Conservation (phyloP, 345 rosid genomes). For the Bretschneidera sinensis region DNA sequence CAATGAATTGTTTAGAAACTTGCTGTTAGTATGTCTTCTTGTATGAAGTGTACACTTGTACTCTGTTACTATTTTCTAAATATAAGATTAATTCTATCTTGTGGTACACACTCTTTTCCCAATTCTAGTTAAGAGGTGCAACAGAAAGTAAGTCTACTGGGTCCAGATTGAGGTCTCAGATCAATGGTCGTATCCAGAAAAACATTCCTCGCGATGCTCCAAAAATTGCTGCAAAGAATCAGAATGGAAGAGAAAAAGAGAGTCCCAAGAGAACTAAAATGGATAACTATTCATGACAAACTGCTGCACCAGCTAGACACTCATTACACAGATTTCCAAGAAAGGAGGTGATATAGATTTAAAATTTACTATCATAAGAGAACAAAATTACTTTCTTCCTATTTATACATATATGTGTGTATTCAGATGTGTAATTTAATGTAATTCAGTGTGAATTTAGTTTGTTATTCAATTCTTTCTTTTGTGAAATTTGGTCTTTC, state of each 20-base stretch:
- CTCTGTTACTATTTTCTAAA: background rate
- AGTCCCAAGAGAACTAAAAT: slow-evolving; percentile 21
- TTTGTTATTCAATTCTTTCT: slow-evolving; percentile 1
- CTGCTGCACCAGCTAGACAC: slow-evolving; percentile 22
- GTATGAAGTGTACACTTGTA: background rate
- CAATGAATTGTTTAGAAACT: background rate
- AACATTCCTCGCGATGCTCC: slow-evolving; percentile 15
- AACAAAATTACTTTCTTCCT: background rate
- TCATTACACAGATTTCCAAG: slow-evolving; percentile 21
- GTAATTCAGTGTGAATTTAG: background rate
- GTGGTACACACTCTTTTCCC: slow-evolving; percentile 1
- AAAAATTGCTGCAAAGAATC: slow-evolving; percentile 23
- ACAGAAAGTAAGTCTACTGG: slow-evolving; percentile 17
- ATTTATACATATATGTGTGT: background rate
- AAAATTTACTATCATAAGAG: background rate
- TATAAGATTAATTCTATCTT: background rate
- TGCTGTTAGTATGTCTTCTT: background rate
- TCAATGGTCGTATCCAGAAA: slow-evolving; percentile 19
- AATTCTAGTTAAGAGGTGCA: slow-evolving; percentile 24
- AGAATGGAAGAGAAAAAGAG: slow-evolving; percentile 25
- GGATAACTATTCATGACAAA: slow-evolving; percentile 26
- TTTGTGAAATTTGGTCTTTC: slow-evolving; percentile 8
- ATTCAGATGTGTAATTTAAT: background rate
- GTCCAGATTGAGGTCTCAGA: slow-evolving; percentile 26
- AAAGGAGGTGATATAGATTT: slow-evolving; percentile 28